A percentile compares a stretch with the other conserved stretches of the same genome.
phyloP scores from a whole-genome alignment of 108 stramenopile species.

The Pseudonitzschia pungens region DNA sequence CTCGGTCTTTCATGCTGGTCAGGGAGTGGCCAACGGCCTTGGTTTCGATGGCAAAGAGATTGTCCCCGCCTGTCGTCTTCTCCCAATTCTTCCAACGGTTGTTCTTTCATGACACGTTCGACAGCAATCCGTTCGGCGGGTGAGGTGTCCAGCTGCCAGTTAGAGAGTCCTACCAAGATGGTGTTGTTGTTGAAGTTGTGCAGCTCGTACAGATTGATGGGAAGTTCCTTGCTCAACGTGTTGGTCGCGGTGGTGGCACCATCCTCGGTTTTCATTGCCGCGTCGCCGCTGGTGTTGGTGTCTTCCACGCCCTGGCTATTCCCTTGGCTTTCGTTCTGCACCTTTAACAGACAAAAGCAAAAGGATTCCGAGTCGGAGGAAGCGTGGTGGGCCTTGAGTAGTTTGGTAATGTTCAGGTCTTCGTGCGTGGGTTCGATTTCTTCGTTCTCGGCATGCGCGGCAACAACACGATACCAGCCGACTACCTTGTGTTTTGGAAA shows the following conservation, averaged over 20 bases:
- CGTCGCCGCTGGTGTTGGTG: slow-evolving; percentile 2
- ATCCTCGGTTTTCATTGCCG: slow-evolving; percentile 5
- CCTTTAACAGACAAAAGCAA: slow-evolving; percentile 43
- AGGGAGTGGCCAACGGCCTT: slow-evolving; percentile 40
- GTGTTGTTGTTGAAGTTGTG: slow-evolving; percentile 21
- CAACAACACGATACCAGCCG: slow-evolving; percentile 78
- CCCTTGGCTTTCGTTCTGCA: slow-evolving; percentile 6
- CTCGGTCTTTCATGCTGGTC: slow-evolving; percentile 58
- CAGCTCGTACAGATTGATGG: slow-evolving; percentile 58
- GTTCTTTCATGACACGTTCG: slow-evolving; percentile 67
- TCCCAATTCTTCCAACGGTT: slow-evolving; percentile 24
- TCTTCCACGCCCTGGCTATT: not conserved
- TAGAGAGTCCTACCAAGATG: slow-evolving; percentile 54
- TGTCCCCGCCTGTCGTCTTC: slow-evolving; percentile 4
- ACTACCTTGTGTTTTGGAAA: slow-evolving; percentile 75
- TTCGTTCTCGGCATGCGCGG: slow-evolving; percentile 9
- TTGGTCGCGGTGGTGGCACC: slow-evolving; percentile 12
- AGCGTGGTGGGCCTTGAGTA: slow-evolving; percentile 45
- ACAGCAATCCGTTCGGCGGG: slow-evolving; percentile 81
- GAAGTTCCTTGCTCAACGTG: slow-evolving; percentile 45
- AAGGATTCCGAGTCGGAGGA: slow-evolving; percentile 16
- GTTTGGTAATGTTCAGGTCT: slow-evolving; percentile 54
- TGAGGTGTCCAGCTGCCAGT: slow-evolving; percentile 66
- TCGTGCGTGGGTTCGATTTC: slow-evolving; percentile 42
- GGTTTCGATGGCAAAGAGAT: slow-evolving; percentile 25